phyloP scores from a whole-genome alignment of 306 rosid species.

The Fagus crenata region DNA sequence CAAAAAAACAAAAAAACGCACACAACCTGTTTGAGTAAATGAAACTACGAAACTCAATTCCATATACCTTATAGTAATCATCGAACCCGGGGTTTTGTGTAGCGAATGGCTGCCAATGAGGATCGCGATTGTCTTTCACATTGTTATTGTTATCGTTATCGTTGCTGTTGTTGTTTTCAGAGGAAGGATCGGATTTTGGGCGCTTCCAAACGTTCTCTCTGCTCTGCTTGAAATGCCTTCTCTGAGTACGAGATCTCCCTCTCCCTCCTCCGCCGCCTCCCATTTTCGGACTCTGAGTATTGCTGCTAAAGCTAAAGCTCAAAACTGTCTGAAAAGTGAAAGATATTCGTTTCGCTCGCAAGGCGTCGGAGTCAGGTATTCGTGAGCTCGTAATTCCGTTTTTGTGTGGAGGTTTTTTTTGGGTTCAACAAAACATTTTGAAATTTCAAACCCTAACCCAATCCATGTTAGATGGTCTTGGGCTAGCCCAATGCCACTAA shows the following conservation, averaged over 20 bases:
- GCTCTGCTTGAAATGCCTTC: conserved; percentile 74
- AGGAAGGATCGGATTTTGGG: conserved; percentile 58
- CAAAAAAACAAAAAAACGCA: neutral
- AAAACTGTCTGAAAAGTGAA: neutral
- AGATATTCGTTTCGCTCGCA: neutral
- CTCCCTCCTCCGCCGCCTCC: conserved; percentile 64
- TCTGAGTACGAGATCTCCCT: conserved; percentile 79
- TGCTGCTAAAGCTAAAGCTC: neutral
- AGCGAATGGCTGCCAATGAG: conserved; percentile 72
- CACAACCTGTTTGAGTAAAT: neutral
- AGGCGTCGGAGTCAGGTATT: too few relatives aligned
- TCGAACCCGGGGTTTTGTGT: conserved; percentile 65
- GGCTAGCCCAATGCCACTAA: too few relatives aligned
- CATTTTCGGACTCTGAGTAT: conserved; percentile 29
- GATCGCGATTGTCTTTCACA: conserved; percentile 14
- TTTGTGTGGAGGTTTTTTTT: too few relatives aligned
- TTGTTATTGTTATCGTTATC: conserved; percentile 14
- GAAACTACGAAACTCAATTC: neutral
- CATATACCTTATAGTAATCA: conserved; percentile 62
- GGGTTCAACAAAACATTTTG: too few relatives aligned
- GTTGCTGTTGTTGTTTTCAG: conserved; percentile 17
- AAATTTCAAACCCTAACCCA: too few relatives aligned
- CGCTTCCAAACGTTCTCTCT: conserved; percentile 97
- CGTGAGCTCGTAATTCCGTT: too few relatives aligned
- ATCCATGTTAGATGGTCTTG: too few relatives aligned